phyloP scores from a whole-genome alignment of 225 moss, liverwort and hornwort genomes.

The Physcomitrellopsis africana region DNA sequence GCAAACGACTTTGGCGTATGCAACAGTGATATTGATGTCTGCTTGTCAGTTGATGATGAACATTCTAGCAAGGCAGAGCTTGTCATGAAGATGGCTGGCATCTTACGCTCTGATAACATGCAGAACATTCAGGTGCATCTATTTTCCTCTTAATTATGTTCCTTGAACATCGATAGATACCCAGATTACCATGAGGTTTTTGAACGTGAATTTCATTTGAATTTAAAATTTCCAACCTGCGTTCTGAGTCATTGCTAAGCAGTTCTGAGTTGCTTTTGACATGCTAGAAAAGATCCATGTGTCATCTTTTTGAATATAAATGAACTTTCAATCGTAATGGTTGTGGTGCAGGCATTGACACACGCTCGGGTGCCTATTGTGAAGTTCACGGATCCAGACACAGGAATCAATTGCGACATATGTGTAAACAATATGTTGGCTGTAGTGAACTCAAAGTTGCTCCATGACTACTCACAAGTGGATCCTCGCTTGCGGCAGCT shows the following conservation, averaged over 20 bases:
- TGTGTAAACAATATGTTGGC: slow-evolving; percentile 99
- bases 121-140: slow-evolving; percentile 85
- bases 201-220: slow-evolving; percentile 3
- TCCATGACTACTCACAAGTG: slow-evolving; percentile 93
- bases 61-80: slow-evolving; percentile 92
- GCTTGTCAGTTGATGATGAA: slow-evolving; percentile 86
- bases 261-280: slow-evolving; percentile 15
- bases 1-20: slow-evolving; percentile 97
- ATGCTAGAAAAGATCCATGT: not conserved
- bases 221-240: not conserved
- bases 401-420: slow-evolving; percentile 95
- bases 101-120: slow-evolving; percentile 87
- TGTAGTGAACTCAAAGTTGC: slow-evolving; percentile 97
- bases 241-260: slow-evolving; percentile 20
- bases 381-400: slow-evolving; percentile 87
- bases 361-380: slow-evolving; percentile 98
- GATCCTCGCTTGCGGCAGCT: slow-evolving; percentile 95
- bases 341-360: slow-evolving; percentile 78
- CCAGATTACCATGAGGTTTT: not conserved
- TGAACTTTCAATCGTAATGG: not conserved
- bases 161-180: not conserved
- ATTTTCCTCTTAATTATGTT: not conserved
- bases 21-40: slow-evolving; percentile 99
- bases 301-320: not conserved
- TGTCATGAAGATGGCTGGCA: slow-evolving; percentile 92